Base-by-base conservation (phyloP, 495 filamentous ascomycete species). In the Cercophora scortea region DNA sequence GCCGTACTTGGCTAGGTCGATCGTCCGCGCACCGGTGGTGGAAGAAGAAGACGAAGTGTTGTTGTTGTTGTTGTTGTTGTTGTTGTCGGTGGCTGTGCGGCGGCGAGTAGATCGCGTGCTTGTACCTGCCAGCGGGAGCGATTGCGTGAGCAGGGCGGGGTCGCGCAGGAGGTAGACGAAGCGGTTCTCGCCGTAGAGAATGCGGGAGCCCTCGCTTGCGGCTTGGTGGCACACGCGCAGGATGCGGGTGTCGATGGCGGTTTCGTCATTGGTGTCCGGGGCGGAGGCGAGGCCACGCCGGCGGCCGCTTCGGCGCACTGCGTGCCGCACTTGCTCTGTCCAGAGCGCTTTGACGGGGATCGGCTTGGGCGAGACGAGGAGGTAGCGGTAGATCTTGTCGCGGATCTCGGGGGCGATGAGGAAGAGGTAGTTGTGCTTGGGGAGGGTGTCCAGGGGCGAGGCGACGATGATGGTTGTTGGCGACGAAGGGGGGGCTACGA, bases 151-250 rank as follows among this genome's bases (percentile, higher is more conserved):
- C n/a, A 15, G 18, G 2, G 39, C 10, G 7, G 65, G 56, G 42
- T 76, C 69, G 2, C 70, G 63, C n/a, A 74, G 50, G 9, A 57
- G 49, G 50, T 75, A 74, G 0, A 54, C 12, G 49, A 76, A 76
- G 0, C 38, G 59, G 33, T 76, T 76, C 42, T 70, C 61, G 1
- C 66, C 69, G 44, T 65, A 76, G 0, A 76, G 61, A 5, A 75
- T 51, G 0, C 50, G 57, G 1, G 57, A 45, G 6, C 64, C 73
- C 46, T 73, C 66, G 1, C 39, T 9, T 1, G 47, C 50, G 11
- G 66, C 45, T 9, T 57, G 55, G 3, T 51, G 54, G 46, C 67
- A 70, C 0, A 61, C 64, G 9, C 41, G 45, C 35, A 76, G 49
- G 34, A 76, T 70, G 0, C 53, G 33, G 0, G 66, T 42, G 18